phyloP scores from a whole-genome alignment of 805 yeast species.

The Wickerhamomyces bisporus region DNA sequence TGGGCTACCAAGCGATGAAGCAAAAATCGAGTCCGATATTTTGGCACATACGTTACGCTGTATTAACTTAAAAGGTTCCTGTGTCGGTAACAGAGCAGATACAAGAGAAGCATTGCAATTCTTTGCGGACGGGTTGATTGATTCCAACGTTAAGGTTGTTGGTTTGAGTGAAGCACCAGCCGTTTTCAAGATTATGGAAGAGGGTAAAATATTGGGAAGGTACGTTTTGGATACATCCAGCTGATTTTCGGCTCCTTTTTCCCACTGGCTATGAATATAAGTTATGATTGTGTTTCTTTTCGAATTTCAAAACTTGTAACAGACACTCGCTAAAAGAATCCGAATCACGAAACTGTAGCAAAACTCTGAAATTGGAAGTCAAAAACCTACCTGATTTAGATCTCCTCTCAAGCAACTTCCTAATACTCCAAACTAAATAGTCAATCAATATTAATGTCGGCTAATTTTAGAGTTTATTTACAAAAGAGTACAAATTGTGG shows the following conservation, averaged over 20 bases:
- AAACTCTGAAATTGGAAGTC: too few species aligned
- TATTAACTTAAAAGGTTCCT: constrained; percentile 56
- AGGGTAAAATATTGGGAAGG: constrained; percentile 55
- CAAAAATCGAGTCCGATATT: constrained; percentile 58
- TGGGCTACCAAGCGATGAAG: constrained; percentile 66
- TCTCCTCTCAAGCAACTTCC: too few species aligned
- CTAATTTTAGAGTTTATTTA: too few species aligned
- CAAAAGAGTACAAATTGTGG: too few species aligned
- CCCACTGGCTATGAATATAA: too few species aligned
- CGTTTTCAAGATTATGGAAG: constrained; percentile 49
- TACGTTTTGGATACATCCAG: constrained; percentile 50
- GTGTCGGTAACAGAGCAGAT: constrained; percentile 52
- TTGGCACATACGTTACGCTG: constrained; percentile 9
- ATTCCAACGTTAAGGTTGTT: constrained; percentile 50
- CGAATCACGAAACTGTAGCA: too few species aligned
- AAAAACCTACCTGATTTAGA: too few species aligned
- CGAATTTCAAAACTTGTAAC: not conserved
- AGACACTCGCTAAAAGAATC: too few species aligned
- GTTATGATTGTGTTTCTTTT: too few species aligned
- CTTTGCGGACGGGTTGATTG: constrained; percentile 55
- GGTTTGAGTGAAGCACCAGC: constrained; percentile 46
- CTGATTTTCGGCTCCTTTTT: too few species aligned
- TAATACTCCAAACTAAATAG: too few species aligned
- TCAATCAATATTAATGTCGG: too few species aligned
- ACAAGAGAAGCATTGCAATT: constrained; percentile 56